phyloP scores from a whole-genome alignment of 768 basidiomycete species.

The Calocybe indica region DNA sequence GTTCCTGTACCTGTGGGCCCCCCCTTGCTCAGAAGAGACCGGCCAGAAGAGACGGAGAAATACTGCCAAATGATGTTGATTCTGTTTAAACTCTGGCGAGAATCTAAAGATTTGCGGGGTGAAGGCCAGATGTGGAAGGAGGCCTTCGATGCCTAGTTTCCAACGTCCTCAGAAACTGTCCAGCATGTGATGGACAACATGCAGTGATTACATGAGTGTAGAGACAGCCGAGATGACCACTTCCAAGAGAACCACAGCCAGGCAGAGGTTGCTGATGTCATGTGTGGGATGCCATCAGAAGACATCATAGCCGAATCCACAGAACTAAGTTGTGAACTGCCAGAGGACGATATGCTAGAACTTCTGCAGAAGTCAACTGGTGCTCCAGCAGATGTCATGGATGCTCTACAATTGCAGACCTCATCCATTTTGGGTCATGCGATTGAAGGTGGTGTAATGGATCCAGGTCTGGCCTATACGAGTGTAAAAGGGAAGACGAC shows the following conservation, averaged over 20 bases:
- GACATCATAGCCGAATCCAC: too few species aligned
- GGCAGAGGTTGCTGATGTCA: neutral
- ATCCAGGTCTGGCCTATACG: too few species aligned
- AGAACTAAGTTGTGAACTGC: too few species aligned
- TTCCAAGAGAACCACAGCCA: slow-evolving; percentile 14
- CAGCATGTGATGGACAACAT: slow-evolving; percentile 28
- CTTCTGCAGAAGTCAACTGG: too few species aligned
- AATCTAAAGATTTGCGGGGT: slow-evolving; percentile 16
- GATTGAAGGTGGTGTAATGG: too few species aligned
- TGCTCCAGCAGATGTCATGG: too few species aligned
- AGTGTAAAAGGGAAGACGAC: too few species aligned
- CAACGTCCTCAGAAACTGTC: slow-evolving; percentile 3
- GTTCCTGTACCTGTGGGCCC: slow-evolving; percentile 30
- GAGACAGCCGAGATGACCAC: slow-evolving; percentile 26
- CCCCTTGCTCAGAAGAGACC: slow-evolving; percentile 26
- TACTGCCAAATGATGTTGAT: slow-evolving; percentile 33
- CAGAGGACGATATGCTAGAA: too few species aligned
- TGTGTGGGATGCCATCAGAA: too few species aligned
- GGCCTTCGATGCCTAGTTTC: slow-evolving; percentile 18
- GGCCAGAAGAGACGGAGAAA: slow-evolving; percentile 1
- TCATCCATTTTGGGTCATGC: too few species aligned
- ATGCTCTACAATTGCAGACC: too few species aligned
- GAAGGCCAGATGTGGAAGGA: slow-evolving; percentile 17
- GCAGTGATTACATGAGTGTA: slow-evolving; percentile 34
- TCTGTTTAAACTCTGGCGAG: slow-evolving; percentile 36